Evolutionary conservation across 176 grass and related monocot genomes (phyloP).

Genomic region (Avena insularis): DNA sequence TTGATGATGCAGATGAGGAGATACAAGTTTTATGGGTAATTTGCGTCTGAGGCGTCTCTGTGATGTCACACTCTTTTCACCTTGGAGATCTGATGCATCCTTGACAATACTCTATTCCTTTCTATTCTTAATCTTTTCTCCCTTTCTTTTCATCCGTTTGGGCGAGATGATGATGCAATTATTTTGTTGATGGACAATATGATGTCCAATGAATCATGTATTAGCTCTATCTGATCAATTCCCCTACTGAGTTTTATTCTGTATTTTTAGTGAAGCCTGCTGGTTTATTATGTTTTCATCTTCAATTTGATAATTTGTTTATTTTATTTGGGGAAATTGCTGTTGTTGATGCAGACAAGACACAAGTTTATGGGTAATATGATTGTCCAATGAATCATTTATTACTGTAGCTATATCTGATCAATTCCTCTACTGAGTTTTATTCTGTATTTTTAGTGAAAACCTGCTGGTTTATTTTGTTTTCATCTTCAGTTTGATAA

Average conservation of each 20-base stretch:
- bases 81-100: background rate
- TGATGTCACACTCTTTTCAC: conserved; percentile 2
- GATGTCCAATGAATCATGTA: background rate
- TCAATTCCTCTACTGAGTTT: background rate
- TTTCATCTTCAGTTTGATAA: background rate
- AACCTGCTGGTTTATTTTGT: background rate
- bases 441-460: background rate
- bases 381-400: background rate
- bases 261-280: background rate
- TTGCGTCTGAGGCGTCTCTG: background rate
- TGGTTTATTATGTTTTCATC: background rate
- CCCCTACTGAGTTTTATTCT: background rate
- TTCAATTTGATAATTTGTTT: too few relatives aligned
- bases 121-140: too few relatives aligned
- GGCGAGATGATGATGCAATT: background rate
- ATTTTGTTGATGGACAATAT: background rate
- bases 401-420: background rate
- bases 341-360: too few relatives aligned
- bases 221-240: background rate
- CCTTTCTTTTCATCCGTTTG: background rate
- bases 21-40: background rate
- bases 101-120: background rate
- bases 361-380: too few relatives aligned
- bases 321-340: background rate
- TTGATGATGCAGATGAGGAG: background rate